Base-by-base conservation (phyloP, 108 stramenopile genomes). In the Skeletonema potamos region DNA sequence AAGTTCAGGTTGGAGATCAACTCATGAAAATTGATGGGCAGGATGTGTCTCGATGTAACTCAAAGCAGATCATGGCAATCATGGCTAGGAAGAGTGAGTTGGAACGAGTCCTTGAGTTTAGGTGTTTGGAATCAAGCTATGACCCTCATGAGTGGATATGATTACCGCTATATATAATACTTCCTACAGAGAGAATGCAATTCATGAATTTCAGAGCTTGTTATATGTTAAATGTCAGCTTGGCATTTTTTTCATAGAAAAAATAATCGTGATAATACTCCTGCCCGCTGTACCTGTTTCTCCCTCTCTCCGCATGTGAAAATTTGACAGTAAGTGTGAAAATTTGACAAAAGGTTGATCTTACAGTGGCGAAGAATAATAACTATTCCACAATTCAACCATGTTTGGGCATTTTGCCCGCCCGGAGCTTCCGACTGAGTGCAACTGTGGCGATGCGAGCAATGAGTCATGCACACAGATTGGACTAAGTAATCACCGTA, bases 11-110 rank as follows among this genome's bases (percentile, higher is more conserved):
- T 28, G 92, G 92, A 6, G 94, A 95, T 73, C 79, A 89, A 9
- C 90, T 95, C 27, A 81, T 92, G 51, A 91, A 87, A 17, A 95
- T 95, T 73, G 94, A 95, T 66, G 94, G 89, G 1, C 92, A 95
- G 68, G 94, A 95, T 82, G 94, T 95, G 18, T 84, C 84, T 51
- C 88, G 87, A 55, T 92, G 92, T 87, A 90, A 87, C 20, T 90
- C 92, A 6, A 82, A 84, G 58, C 90, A 92, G 71, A 95, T 95
- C 27, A 93, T 91, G 8, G 89, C 91, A 0, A 92, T 95, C 39
- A 95, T 95, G 94, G 87, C 88, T 1, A 77, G 90, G 18, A 95
- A 95, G 77, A 76, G 82, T 18, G 92, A 95, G 51, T 95, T 87
- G 62, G 92, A 95, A 43, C 77, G 94, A 34, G 86, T 79, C 27